Evolutionary conservation across 192 early-diverging fungal species (phyloP).

Genomic region (Coemansia sp.): DNA sequence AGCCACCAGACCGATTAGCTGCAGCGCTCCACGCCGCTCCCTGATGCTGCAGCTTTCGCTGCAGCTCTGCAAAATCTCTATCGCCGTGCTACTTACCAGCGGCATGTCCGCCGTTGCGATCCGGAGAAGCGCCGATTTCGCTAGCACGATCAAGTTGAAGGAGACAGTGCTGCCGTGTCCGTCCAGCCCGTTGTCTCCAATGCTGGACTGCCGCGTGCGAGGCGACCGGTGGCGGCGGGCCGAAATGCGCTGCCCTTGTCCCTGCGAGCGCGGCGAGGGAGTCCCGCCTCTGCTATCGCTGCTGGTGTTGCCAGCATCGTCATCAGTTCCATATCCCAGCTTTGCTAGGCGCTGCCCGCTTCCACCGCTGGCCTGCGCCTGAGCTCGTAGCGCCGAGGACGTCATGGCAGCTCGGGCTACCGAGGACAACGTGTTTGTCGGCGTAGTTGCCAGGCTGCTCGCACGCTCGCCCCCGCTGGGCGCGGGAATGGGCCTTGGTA

Average conservation of each 20-base stretch:
- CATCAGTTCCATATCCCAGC: neutral
- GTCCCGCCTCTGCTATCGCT: neutral
- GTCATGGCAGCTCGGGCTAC: constrained; percentile 27
- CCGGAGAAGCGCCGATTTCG: constrained; percentile 50
- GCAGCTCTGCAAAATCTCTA: constrained; percentile 18
- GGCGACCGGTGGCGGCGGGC: constrained; percentile 9
- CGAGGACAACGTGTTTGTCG: constrained; percentile 20
- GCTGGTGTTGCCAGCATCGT: neutral
- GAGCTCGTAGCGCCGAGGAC: constrained; percentile 16
- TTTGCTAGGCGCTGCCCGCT: neutral
- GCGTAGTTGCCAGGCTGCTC: constrained; percentile 18
- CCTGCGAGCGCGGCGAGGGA: neutral
- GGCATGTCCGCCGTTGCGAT: constrained; percentile 32
- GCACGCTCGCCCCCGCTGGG: constrained; percentile 1
- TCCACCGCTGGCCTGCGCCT: neutral
- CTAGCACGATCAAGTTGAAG: constrained; percentile 40
- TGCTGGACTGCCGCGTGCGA: constrained; percentile 8
- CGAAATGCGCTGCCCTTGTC: neutral
- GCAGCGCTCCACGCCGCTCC: constrained; percentile 47
- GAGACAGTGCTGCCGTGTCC: constrained; percentile 31
- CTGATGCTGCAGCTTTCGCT: constrained; percentile 7
- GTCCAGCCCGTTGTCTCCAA: neutral
- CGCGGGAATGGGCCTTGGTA: constrained; percentile 10
- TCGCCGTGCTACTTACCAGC: constrained; percentile 24
- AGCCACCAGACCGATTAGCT: constrained; percentile 41